Evolutionary conservation across 2,329 filamentous ascomycete species (phyloP).

Genomic region (Diatrype stigma): DNA sequence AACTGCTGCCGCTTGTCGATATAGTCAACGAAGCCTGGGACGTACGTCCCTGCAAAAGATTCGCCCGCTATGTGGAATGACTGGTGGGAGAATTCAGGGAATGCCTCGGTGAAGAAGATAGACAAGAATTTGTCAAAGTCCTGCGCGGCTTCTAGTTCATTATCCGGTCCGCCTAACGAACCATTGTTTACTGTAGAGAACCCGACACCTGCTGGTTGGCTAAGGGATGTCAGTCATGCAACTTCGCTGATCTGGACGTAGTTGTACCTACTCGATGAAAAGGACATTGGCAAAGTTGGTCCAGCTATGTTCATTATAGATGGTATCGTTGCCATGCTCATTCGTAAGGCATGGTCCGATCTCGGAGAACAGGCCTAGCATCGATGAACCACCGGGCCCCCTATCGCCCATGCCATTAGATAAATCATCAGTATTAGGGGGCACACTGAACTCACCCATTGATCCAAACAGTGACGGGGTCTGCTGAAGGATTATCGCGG

Average conservation of each 20-base stretch:
- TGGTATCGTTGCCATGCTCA: slow-evolving; percentile 6
- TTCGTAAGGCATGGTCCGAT: slow-evolving; percentile 13
- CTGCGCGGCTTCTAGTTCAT: slow-evolving; percentile 7
- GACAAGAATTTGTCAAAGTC: slow-evolving; percentile 16
- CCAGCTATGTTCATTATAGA: slow-evolving; percentile 13
- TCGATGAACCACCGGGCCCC: slow-evolving; percentile 11
- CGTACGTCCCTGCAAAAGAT: slow-evolving; percentile 17
- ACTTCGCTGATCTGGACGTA: not conserved
- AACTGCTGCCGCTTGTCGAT: slow-evolving; percentile 7
- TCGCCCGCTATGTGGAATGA: slow-evolving; percentile 15
- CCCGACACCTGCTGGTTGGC: slow-evolving; percentile 15
- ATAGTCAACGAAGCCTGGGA: slow-evolving; percentile 13
- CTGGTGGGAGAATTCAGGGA: slow-evolving; percentile 10
- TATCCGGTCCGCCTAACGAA: slow-evolving; percentile 9
- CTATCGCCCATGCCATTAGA: slow-evolving; percentile 1
- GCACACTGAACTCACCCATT: slow-evolving; percentile 3
- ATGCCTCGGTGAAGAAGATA: slow-evolving; percentile 13
- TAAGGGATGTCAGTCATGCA: not conserved
- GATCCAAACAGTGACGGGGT: slow-evolving; percentile 8
- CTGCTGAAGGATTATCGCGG: slow-evolving; percentile 3
- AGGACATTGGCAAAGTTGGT: slow-evolving; percentile 14
- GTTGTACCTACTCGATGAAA: slow-evolving; percentile 11
- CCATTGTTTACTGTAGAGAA: slow-evolving; percentile 10
- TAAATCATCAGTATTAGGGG: slow-evolving; percentile 2
- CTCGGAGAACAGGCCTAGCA: slow-evolving; percentile 15